Base-by-base conservation (phyloP, 2,329 filamentous ascomycete genomes). In the Cladosporium sp. region DNA sequence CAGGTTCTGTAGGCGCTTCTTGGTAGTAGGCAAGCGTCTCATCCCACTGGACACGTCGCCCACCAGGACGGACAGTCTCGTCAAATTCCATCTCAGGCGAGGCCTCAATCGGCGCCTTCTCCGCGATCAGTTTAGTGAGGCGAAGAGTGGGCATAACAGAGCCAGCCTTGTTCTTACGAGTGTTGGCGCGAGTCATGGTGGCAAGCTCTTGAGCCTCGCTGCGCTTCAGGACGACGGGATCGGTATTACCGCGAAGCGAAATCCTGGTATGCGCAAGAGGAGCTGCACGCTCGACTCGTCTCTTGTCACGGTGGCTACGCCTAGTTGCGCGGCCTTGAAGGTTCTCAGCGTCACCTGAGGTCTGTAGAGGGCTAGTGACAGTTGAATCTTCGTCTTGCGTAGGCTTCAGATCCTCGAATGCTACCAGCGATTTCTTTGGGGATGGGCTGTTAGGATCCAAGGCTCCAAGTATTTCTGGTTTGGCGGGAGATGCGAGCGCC, bases 371-470 rank as follows among this genome's bases (percentile, higher is more conserved):
- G 12, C 52, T 55, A 20, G 28, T 36, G 2, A 55, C n/a, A 7
- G 22, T 7, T 9, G 52, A 13, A 7, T 35, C 22, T 8, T 55
- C 52, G 13, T 10, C 12, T 8, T 35, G 13, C 4, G 28, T 15
- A 28, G 17, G 4, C 20, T 55, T 55, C 4, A 20, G 2, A 7
- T 55, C 52, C n/a, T 47, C 40, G 6, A 45, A 28, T 5, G 34
- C 28, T 17, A 20, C 25, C 8, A 17, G 15, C 28, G 48, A 51
- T 44, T 71, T 73, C 19, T 65, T 65, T 3, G 70, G 70, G 13
- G 74, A 73, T n/a, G 76, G 75, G 40, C 74, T 78, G 58, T 80
- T 79, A 28, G 75, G 73, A 58, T 80, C 77, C 62, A 78, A 73
- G 28, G 77, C 74, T 62, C 73, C 73, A 0, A 80, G 72, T 4